Conservation (phyloP, 345 rosid species). For the Diplotaxis tenuifolia region DNA sequence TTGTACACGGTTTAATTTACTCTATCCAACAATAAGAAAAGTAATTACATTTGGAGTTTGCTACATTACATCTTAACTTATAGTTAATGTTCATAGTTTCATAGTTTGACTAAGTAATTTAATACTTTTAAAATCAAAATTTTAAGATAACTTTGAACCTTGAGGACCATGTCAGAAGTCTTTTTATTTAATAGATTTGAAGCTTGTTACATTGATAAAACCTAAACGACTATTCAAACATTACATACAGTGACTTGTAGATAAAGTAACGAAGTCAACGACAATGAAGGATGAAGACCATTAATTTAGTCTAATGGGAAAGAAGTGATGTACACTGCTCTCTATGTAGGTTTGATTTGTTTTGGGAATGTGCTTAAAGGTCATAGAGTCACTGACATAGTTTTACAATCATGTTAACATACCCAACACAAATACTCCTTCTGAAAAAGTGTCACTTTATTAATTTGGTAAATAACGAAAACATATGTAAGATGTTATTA, state of each 20-base stretch:
- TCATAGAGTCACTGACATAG: too few relatives aligned
- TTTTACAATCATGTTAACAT: too few relatives aligned
- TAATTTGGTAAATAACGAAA: too few relatives aligned
- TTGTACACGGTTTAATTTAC: neutral
- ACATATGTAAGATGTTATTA: too few relatives aligned
- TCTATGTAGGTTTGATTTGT: neutral
- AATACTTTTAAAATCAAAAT: neutral
- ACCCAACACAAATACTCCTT: too few relatives aligned
- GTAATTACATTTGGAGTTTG: neutral
- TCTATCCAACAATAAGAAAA: neutral
- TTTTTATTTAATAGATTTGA: neutral
- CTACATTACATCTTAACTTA: neutral
- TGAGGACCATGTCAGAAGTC: neutral
- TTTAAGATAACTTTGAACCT: neutral
- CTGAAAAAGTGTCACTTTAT: too few relatives aligned
- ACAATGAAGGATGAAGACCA: neutral
- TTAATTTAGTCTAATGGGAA: neutral
- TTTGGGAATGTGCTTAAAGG: too few relatives aligned
- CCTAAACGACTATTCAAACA: neutral
- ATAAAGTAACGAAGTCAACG: slow-evolving; percentile 2
- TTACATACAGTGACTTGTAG: neutral
- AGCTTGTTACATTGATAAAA: neutral
- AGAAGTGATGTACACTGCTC: neutral
- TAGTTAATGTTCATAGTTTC: neutral
- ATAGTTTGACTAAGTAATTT: neutral